Percentiles rank a stretch among this genome's conserved stretches.
Evolutionary conservation across 163 green algal species (phyloP).

Genomic region (Coccomyxa subellipsoidea): DNA sequence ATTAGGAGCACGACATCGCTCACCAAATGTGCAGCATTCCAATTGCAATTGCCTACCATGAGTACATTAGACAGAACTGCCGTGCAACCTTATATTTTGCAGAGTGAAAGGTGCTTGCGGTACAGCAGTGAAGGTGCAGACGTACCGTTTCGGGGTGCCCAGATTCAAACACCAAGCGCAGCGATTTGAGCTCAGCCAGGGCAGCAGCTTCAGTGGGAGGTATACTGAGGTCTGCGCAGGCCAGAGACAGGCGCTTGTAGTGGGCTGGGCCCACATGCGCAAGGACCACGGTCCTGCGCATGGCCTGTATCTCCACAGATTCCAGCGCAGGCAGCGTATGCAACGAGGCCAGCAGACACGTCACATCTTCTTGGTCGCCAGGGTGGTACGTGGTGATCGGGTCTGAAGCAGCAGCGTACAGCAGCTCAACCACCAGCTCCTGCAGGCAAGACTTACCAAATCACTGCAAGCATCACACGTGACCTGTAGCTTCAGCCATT

Average conservation of each 20-base stretch:
- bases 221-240: background rate
- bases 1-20: too few species aligned
- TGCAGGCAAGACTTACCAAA: background rate
- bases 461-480: background rate
- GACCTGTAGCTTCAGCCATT: too few species aligned
- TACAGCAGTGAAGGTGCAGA: too few species aligned
- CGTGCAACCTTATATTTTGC: too few species aligned
- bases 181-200: background rate
- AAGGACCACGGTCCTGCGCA: background rate
- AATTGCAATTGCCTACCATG: too few species aligned
- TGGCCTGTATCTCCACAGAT: background rate
- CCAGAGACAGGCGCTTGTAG: background rate
- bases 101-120: too few species aligned
- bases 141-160: background rate
- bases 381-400: background rate
- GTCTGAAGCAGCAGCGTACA: background rate
- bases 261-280: background rate
- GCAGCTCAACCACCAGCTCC: background rate
- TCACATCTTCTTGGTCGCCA: background rate
- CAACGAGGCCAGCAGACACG: background rate
- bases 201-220: background rate
- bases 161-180: background rate
- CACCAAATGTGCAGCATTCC: too few species aligned
- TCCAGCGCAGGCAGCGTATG: background rate
- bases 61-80: too few species aligned